Evolutionary conservation across 192 early-diverging fungal genomes (phyloP).

Genomic region (Haplosporangium gracile): DNA sequence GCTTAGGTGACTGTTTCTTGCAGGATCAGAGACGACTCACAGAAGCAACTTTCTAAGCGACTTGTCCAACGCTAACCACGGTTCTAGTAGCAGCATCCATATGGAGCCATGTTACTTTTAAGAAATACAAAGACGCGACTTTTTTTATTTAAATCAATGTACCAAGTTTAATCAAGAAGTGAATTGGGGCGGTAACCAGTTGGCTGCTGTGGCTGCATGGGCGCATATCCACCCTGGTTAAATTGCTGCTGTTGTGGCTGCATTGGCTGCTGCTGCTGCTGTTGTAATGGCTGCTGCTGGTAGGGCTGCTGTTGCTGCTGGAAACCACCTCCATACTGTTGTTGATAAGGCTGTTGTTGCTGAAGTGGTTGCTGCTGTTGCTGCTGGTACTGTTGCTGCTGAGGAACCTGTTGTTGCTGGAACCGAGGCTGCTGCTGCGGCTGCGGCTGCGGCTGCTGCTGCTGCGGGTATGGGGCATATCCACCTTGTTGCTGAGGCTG

Average conservation of each 20-base stretch:
- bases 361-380: constrained; percentile 15
- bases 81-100: too few relatives aligned
- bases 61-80: too few relatives aligned
- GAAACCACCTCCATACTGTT: constrained; percentile 30
- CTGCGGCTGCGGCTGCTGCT: constrained; percentile 6
- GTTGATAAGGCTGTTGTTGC: constrained; percentile 26
- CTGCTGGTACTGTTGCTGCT: constrained; percentile 16
- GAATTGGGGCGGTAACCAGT: constrained; percentile 22
- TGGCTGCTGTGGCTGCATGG: constrained; percentile 35
- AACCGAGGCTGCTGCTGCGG: constrained; percentile 15
- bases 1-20: too few relatives aligned
- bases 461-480: neutral
- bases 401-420: constrained; percentile 10
- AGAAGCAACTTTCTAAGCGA: too few relatives aligned
- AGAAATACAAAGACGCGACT: neutral
- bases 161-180: constrained; percentile 32
- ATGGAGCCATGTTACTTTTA: neutral
- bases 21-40: too few relatives aligned
- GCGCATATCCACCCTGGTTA: constrained; percentile 33
- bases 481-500: constrained; percentile 14
- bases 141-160: neutral
- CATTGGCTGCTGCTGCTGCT: constrained; percentile 30
- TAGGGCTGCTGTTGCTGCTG: constrained; percentile 9
- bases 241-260: constrained; percentile 32
- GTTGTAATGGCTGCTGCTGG: constrained; percentile 16